Conservation (phyloP, 495 filamentous ascomycete genomes). For the Terfezia claveryi region DNA sequence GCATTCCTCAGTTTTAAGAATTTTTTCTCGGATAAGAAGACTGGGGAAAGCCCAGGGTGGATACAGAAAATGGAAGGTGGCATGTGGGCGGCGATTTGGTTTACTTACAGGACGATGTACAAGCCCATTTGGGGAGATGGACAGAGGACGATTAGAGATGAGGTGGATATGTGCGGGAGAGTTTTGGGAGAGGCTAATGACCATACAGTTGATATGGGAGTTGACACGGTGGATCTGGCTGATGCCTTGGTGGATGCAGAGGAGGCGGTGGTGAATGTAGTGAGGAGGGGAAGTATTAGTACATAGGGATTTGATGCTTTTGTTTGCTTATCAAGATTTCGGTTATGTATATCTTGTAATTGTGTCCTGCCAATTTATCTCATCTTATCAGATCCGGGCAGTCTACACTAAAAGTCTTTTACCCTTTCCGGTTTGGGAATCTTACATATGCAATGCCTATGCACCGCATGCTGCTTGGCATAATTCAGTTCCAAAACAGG, state of each 20-base stretch:
- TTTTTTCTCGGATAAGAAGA: conserved; percentile 37
- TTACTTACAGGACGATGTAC: not conserved
- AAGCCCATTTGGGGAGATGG: not conserved
- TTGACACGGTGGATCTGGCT: not conserved
- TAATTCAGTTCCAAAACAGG: no score
- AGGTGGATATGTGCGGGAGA: not conserved
- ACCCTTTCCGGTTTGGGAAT: no score
- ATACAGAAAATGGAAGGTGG: conserved; percentile 21
- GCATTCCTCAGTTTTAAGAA: conserved; percentile 26
- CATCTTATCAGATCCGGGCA: no score
- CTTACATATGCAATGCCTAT: no score
- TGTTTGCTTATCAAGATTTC: no score
- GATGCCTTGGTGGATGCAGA: not conserved
- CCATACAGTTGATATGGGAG: not conserved
- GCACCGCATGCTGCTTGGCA: no score
- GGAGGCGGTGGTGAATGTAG: not conserved
- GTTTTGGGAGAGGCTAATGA: not conserved
- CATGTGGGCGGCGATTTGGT: not conserved
- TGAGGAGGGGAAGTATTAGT: not conserved
- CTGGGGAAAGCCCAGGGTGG: conserved; percentile 46
- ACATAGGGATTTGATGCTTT: no score
- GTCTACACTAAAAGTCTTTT: no score
- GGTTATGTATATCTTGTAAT: no score
- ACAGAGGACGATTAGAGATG: not conserved
- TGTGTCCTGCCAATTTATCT: no score